Evolutionary conservation across 2,329 filamentous ascomycete species (phyloP).

Genomic region (Microcyclosporella mali): DNA sequence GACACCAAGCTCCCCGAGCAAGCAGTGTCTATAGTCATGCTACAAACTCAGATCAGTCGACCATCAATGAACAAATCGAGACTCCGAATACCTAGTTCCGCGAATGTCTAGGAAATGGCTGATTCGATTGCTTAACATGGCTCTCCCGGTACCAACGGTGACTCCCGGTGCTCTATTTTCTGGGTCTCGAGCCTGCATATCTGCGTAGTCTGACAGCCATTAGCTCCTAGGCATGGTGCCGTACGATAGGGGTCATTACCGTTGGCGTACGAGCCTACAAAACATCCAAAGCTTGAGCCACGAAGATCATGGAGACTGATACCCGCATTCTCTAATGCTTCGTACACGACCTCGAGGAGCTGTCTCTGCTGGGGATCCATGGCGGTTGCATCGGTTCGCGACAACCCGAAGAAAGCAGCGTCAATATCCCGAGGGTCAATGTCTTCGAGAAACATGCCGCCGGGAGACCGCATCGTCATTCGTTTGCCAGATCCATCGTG

Average conservation of each 20-base stretch:
- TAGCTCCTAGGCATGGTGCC: too few species aligned
- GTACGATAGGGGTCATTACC: too few species aligned
- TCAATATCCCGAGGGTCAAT: conserved; percentile 31
- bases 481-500: conserved; percentile 1
- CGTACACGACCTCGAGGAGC: conserved; percentile 38
- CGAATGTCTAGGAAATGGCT: conserved; percentile 15
- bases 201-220: too few species aligned
- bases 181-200: too few species aligned
- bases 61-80: too few species aligned
- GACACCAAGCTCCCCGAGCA: conserved; percentile 21
- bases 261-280: conserved; percentile 5
- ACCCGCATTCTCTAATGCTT: conserved; percentile 28
- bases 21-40: conserved; percentile 3
- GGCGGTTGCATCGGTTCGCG: conserved; percentile 35
- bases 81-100: too few species aligned
- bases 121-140: conserved; percentile 14
- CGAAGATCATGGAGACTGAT: conserved; percentile 1
- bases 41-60: too few species aligned
- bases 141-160: conserved; percentile 4
- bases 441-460: conserved; percentile 12
- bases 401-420: conserved; percentile 38
- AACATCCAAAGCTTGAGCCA: conserved; percentile 9
- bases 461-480: neutral
- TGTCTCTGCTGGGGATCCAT: conserved; percentile 40
- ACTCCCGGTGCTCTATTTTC: too few species aligned